Percentiles rank a stretch among this genome's conserved stretches.
Evolutionary conservation across 1,284 basidiomycete species (phyloP).

Genomic region (Cryptococcus floricola): DNA sequence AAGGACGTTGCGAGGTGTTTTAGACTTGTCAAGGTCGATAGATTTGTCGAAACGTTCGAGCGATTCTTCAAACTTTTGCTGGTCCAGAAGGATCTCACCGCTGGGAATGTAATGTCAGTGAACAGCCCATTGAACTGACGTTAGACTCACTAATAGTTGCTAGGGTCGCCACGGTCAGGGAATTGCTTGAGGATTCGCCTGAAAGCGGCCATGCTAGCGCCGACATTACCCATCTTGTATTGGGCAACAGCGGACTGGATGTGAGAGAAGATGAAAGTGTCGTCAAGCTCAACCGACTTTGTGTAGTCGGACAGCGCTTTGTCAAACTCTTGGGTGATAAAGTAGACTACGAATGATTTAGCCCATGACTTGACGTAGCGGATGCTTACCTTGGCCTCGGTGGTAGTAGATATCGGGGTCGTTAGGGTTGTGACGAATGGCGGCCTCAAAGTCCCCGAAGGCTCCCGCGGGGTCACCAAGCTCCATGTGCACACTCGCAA

Average conservation of each 20-base stretch:
- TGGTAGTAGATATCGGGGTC: constrained; percentile 99
- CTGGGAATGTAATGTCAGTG: constrained; percentile 51
- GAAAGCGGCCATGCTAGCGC: constrained; percentile 85
- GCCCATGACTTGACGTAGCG: neutral
- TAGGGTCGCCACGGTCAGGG: constrained; percentile 76
- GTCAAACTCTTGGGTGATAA: constrained; percentile 88
- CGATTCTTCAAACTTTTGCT: constrained; percentile 82
- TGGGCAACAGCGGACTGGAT: constrained; percentile 96
- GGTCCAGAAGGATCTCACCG: constrained; percentile 92
- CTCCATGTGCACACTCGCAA: constrained; percentile 97
- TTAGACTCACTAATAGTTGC: constrained; percentile 79
- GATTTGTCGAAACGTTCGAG: constrained; percentile 94
- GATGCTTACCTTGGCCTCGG: constrained; percentile 77
- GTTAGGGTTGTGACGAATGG: constrained; percentile 72
- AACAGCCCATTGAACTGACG: neutral
- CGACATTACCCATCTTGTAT: constrained; percentile 81
- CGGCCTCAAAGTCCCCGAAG: constrained; percentile 87
- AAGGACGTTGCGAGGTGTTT: constrained; percentile 70
- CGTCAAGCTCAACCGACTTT: constrained; percentile 67
- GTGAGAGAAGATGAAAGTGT: constrained; percentile 85
- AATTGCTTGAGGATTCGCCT: constrained; percentile 73
- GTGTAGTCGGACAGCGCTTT: constrained; percentile 86
- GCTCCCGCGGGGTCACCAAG: constrained; percentile 74
- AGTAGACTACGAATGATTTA: constrained; percentile 62
- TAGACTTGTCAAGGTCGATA: constrained; percentile 77